Evolutionary conservation across 257 asterid genomes (phyloP).

Genomic region (Petunia secreta): DNA sequence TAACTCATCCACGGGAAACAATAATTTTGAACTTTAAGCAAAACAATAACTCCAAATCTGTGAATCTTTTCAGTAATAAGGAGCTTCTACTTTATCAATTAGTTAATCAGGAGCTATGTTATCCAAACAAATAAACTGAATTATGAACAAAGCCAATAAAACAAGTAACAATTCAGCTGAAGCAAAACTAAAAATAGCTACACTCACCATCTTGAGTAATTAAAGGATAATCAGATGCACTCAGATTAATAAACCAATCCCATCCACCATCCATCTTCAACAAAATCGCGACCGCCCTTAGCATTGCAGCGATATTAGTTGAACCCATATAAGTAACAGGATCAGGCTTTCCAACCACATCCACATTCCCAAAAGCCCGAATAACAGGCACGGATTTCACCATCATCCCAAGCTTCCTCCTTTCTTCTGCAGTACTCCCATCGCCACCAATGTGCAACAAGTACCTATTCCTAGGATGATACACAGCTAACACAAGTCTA

Average conservation of each 20-base stretch:
- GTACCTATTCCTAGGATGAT: slow-evolving; percentile 97
- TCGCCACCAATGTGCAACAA: slow-evolving; percentile 79
- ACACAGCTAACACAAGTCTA: slow-evolving; percentile 83
- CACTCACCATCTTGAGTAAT: slow-evolving; percentile 92
- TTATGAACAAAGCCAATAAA: slow-evolving; percentile 24
- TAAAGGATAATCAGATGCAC: slow-evolving; percentile 90
- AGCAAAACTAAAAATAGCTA: slow-evolving; percentile 15
- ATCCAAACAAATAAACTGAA: background rate
- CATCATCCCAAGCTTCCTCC: slow-evolving; percentile 62
- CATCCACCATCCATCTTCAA: slow-evolving; percentile 81
- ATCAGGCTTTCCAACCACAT: slow-evolving; percentile 97
- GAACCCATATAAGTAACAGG: slow-evolving; percentile 94
- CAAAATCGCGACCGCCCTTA: slow-evolving; percentile 85
- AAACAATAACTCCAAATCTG: background rate
- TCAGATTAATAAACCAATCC: slow-evolving; percentile 96
- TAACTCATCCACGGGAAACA: background rate
- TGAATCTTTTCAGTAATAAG: background rate
- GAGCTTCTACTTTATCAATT: slow-evolving; percentile 2
- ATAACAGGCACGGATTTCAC: slow-evolving; percentile 77
- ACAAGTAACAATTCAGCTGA: slow-evolving; percentile 28
- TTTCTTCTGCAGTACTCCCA: slow-evolving; percentile 67
- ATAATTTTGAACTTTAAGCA: background rate
- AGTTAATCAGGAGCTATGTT: background rate
- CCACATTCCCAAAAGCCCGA: slow-evolving; percentile 88
- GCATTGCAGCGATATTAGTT: slow-evolving; percentile 73